A percentile compares a stretch with the other conserved stretches of the same genome.
These are phyloP conservation scores for Linderniella brevidens DNA, from an alignment of 257 asterid genomes.

Conservation along the genomic window DNA sequence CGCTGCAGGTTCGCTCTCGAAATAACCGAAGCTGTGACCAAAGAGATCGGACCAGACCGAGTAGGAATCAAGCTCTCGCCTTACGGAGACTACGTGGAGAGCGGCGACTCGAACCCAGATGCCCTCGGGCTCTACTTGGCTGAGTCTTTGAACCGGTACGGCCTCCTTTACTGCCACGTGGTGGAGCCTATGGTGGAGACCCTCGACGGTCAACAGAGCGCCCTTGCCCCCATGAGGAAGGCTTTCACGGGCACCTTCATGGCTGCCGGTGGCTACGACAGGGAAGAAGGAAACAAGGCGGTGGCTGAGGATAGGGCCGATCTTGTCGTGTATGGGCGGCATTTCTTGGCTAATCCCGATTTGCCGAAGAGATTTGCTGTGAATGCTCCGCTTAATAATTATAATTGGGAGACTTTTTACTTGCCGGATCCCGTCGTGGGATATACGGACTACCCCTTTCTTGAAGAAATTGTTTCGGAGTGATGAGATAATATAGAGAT, in stretches of 20 bases:
- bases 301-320: background rate
- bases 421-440: too few species aligned
- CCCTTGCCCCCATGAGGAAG: background rate
- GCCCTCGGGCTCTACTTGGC: slow-evolving; percentile 5
- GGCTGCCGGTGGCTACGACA: background rate
- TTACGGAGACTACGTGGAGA: slow-evolving; percentile 5
- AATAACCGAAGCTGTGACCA: slow-evolving; percentile 14
- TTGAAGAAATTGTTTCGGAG: too few species aligned
- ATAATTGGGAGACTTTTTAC: background rate
- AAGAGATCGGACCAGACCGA: slow-evolving; percentile 22
- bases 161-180: background rate
- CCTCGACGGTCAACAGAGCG: background rate
- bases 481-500: too few species aligned
- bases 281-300: background rate
- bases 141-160: background rate
- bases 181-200: background rate
- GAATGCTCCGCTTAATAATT: background rate
- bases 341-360: slow-evolving; percentile 1
- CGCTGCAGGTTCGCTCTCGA: slow-evolving; percentile 24
- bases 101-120: background rate
- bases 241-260: background rate
- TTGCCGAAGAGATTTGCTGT: background rate
- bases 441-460: too few species aligned
- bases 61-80: slow-evolving; percentile 32
- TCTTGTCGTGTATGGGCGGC: background rate